Conservation (phyloP, 148 eudicot species). For the Diospyros kaki region DNA sequence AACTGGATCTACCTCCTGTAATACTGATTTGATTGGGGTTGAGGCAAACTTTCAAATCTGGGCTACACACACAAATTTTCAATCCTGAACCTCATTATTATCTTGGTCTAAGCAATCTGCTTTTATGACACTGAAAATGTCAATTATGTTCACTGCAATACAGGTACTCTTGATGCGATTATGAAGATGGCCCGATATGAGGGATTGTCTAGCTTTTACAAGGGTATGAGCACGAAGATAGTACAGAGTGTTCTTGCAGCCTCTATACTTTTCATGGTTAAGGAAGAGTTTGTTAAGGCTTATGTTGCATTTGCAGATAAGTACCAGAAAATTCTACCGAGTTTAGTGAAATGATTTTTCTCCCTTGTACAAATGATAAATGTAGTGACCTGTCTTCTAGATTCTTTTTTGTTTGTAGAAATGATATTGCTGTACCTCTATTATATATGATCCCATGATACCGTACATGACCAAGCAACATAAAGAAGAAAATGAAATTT, state of each 20-base stretch:
- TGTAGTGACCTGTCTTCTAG: neutral
- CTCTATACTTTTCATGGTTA: slow-evolving; percentile 84
- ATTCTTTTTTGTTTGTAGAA: neutral
- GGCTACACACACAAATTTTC: too few species aligned
- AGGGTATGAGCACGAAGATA: slow-evolving; percentile 95
- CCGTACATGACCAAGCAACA: neutral
- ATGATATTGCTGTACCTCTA: neutral
- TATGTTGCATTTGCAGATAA: slow-evolving; percentile 35
- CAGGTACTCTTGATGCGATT: slow-evolving; percentile 87
- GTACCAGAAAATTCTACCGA: slow-evolving; percentile 30
- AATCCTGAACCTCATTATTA: too few species aligned
- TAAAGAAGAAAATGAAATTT: neutral
- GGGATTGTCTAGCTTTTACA: slow-evolving; percentile 77
- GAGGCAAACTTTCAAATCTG: too few species aligned
- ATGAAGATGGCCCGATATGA: slow-evolving; percentile 78
- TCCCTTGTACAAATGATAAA: neutral
- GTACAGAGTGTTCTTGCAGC: slow-evolving; percentile 97
- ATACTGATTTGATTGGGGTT: too few species aligned
- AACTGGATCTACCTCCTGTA: too few species aligned
- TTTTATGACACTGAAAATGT: neutral
- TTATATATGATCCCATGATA: neutral
- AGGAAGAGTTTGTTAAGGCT: slow-evolving; percentile 87
- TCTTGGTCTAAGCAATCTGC: neutral
- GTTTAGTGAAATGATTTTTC: slow-evolving; percentile 28
- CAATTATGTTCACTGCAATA: slow-evolving; percentile 4